phyloP scores from a whole-genome alignment of 345 rosid species.

The Citrus medica region DNA sequence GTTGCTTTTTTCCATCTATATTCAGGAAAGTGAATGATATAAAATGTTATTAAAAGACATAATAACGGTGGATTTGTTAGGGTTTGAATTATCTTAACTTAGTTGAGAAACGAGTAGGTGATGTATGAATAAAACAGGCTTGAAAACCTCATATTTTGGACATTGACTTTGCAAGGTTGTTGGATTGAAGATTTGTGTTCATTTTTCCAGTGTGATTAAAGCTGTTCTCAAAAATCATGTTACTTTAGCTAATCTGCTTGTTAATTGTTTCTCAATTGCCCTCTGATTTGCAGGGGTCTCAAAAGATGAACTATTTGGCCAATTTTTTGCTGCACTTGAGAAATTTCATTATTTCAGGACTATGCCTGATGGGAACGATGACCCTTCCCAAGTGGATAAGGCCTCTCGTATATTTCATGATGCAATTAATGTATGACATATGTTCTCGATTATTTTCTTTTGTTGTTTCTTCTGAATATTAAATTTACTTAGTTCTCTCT shows the following conservation, averaged over 20 bases:
- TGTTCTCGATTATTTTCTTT: conserved; percentile 8
- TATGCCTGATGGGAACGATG: conserved; percentile 61
- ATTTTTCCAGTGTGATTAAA: neutral
- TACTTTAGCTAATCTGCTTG: neutral
- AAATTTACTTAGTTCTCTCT: neutral
- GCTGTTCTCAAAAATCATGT: neutral
- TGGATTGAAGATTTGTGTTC: neutral
- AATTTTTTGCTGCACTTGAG: conserved; percentile 80
- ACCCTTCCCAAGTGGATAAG: conserved; percentile 60
- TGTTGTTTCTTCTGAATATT: conserved; percentile 15
- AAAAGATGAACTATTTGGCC: conserved; percentile 78
- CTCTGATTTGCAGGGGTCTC: conserved; percentile 46
- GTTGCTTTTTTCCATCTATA: neutral
- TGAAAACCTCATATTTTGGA: neutral
- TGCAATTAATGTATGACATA: conserved; percentile 53
- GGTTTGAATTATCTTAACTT: neutral
- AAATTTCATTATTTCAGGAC: conserved; percentile 50
- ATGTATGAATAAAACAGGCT: neutral
- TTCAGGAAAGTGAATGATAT: neutral
- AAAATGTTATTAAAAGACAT: neutral
- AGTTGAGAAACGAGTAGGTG: neutral
- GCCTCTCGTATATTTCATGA: conserved; percentile 70
- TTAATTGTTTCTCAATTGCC: conserved; percentile 9
- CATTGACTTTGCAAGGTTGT: neutral
- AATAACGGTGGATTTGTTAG: neutral